Percentiles rank a stretch among this genome's conserved stretches.
These are phyloP conservation scores for Aspergillus steynii DNA, from an alignment of 495 filamentous ascomycete species.

Conservation along the genomic window DNA sequence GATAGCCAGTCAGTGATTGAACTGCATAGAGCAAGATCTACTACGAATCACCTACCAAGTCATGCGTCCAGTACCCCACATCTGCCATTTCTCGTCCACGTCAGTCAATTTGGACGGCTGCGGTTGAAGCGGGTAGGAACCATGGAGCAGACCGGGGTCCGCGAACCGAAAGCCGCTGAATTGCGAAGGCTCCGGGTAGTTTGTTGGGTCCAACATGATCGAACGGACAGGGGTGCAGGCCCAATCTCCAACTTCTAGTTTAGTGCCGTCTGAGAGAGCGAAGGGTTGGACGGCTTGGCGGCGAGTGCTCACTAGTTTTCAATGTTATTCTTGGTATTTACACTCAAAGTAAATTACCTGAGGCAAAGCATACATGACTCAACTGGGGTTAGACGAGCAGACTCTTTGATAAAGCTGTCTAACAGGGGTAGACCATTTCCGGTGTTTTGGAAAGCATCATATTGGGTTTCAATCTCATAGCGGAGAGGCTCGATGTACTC, in stretches of 20 bases:
- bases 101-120: not conserved
- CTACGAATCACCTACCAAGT: constrained; percentile 1
- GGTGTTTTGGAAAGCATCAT: not conserved
- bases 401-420: constrained; percentile 8
- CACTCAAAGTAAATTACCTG: not conserved
- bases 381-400: not conserved
- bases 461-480: not conserved
- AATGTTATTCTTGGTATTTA: not conserved
- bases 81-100: not conserved
- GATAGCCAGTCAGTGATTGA: not conserved
- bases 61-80: not conserved
- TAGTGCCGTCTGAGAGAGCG: not conserved
- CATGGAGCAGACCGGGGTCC: not conserved
- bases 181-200: not conserved
- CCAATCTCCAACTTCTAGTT: not conserved
- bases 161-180: constrained; percentile 9
- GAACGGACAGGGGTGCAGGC: not conserved
- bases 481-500: constrained; percentile 9
- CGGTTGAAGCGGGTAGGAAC: not conserved
- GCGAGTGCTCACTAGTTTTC: not conserved
- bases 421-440: not conserved
- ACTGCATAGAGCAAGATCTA: not conserved
- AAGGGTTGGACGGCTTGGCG: constrained; percentile 5
- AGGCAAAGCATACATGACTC: not conserved
- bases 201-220: constrained; percentile 1